These are phyloP conservation scores for Microdochium nivale DNA, from an alignment of 2,329 filamentous ascomycete species.

Conservation along the genomic window DNA sequence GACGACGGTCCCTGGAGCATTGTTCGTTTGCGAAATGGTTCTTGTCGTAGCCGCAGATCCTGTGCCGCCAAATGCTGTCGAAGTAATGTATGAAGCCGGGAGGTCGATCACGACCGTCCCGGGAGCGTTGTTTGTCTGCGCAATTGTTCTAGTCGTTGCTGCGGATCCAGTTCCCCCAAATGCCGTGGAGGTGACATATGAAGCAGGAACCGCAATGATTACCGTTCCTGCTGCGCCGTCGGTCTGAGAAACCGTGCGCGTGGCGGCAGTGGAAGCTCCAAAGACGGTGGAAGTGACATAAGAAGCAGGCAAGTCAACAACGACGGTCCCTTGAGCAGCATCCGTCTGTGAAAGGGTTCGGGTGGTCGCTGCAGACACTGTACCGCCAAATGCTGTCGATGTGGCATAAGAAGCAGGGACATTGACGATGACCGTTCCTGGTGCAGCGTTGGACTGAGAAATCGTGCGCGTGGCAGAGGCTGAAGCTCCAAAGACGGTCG, in stretches of 20 bases:
- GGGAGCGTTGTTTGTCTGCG: not conserved
- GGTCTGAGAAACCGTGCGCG: not conserved
- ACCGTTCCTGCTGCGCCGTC: not conserved
- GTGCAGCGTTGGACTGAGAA: not conserved
- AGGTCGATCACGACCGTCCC: not conserved
- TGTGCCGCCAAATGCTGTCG: not conserved
- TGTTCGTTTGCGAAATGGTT: not conserved
- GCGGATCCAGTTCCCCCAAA: not conserved
- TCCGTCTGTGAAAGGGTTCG: not conserved
- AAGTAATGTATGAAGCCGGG: not conserved
- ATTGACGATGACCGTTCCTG: not conserved
- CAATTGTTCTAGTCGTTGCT: not conserved
- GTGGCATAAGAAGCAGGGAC: not conserved
- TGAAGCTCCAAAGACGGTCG: not conserved
- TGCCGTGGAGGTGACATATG: not conserved
- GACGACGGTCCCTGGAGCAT: not conserved
- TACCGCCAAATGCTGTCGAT: not conserved
- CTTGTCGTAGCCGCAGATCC: not conserved
- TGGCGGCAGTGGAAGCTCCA: not conserved
- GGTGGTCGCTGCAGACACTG: not conserved
- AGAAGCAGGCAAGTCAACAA: not conserved
- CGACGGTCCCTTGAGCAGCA: not conserved
- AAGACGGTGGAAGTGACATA: not conserved
- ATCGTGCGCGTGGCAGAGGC: not conserved
- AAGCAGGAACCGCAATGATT: not conserved